Evolutionary conservation across 345 rosid genomes (phyloP), one percentile per base, ranked within the genome.

Genomic region (Eutrema heterophyllum): DNA sequence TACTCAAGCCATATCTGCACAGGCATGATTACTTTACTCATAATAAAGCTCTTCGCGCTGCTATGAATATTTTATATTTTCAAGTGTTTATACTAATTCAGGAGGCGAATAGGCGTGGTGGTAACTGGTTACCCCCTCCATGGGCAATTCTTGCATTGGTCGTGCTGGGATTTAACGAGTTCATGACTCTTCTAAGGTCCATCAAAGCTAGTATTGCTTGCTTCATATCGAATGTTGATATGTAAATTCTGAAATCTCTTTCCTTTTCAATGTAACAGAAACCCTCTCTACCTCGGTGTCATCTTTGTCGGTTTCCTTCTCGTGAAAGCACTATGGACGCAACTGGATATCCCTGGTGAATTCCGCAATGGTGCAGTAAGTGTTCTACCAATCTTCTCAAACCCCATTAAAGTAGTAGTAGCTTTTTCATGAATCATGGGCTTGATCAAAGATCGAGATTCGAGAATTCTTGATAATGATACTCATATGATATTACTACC

Each of bases 71-170:
- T n/a, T 59, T 4, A 16, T 14, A 3, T 10, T 27, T 38, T 30
- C 3, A 26, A 61, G 56, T 36, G 59, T 59, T 29, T 27, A 38
- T 18, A 71, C 26, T 75, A 72, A 68, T 69, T 71, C 91, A 95
- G 99, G 97, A 95, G 80, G 99, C 97, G 12, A 87, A 86, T 75
- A 89, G 53, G 80, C 97, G 93, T 64, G 86, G 79, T 48, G 85
- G 85, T 83, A 92, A 86, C 88, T 95, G 97, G 97, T 57, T 95
- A 75, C 99, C 97, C 16, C 99, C 99, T 75, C 97, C 99, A 77
- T 92, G 99, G 99, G 99, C 97, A 51, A 92, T 95, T 67, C 81
- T 72, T 68, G 97, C 97, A 6, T 64, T 95, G 84, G 9, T 88
- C 26, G 74, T 92, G 41, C 87, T 95, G 60, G 99, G 99, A 64